A percentile compares a stretch with the other conserved stretches of the same genome.
These are phyloP conservation scores for Pittosporum tobira DNA, from an alignment of 129 eudicot species.

Conservation along the genomic window DNA sequence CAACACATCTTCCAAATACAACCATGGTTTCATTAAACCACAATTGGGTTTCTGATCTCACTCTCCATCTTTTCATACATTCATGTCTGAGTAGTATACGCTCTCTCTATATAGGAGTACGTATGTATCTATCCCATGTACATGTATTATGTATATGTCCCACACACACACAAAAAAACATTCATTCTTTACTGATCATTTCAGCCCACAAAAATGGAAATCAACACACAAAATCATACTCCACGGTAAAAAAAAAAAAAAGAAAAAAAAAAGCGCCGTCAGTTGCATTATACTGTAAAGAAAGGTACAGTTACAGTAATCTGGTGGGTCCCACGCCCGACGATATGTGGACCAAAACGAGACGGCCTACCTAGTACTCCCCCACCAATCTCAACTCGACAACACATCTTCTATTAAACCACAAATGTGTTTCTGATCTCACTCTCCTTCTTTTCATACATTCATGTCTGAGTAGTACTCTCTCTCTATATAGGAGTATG, in stretches of 20 bases:
- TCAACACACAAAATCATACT: not conserved
- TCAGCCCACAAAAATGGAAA: conserved; percentile 1
- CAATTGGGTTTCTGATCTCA: too few species aligned
- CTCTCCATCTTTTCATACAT: too few species aligned
- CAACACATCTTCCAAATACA: conserved; percentile 1
- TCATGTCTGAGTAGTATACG: too few species aligned
- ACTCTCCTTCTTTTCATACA: too few species aligned
- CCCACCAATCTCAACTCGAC: not conserved
- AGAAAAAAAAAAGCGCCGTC: too few species aligned
- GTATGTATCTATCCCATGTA: too few species aligned
- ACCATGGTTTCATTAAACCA: conserved; percentile 1
- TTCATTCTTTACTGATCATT: not conserved
- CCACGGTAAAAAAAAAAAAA: too few species aligned
- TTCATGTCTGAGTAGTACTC: too few species aligned
- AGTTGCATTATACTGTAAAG: not conserved
- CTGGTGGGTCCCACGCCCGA: too few species aligned
- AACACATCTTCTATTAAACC: not conserved
- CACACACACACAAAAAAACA: too few species aligned
- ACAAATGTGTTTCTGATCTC: too few species aligned
- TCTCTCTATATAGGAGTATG: not conserved
- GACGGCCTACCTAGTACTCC: conserved; percentile 4
- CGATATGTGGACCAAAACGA: conserved; percentile 3
- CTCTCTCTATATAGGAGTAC: not conserved
- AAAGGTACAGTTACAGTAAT: too few species aligned
- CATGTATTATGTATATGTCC: not conserved